Percentiles rank a stretch among this genome's conserved stretches.
phyloP scores from a whole-genome alignment of 306 rosid genomes.

The Biancaea sappan region DNA sequence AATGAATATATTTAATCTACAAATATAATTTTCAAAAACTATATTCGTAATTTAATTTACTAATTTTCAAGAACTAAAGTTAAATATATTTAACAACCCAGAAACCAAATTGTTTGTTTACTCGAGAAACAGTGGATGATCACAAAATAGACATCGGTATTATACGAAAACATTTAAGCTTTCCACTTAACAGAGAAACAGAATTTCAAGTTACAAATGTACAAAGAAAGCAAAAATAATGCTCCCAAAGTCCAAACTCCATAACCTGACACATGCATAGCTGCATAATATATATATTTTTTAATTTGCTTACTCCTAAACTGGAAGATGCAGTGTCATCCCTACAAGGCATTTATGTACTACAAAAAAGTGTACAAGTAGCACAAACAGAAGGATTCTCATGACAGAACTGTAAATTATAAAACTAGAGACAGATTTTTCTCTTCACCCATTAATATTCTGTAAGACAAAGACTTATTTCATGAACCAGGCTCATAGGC shows the following conservation, averaged over 20 bases:
- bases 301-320: constrained; percentile 38
- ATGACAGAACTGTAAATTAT: constrained; percentile 27
- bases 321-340: constrained; percentile 27
- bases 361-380: constrained; percentile 35
- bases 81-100: not conserved
- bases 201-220: not conserved
- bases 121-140: not conserved
- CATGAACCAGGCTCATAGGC: constrained; percentile 30
- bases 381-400: constrained; percentile 34
- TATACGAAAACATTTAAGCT: not conserved
- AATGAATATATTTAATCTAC: too few relatives aligned
- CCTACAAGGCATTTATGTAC: constrained; percentile 38
- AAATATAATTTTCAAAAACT: too few relatives aligned
- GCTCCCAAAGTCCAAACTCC: not conserved
- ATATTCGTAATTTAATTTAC: too few relatives aligned
- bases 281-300: not conserved
- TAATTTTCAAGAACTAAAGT: not conserved
- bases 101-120: not conserved
- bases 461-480: constrained; percentile 32
- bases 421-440: constrained; percentile 27
- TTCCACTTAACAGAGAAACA: not conserved
- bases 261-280: constrained; percentile 8
- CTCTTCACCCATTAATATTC: constrained; percentile 31
- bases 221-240: not conserved
- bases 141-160: not conserved